Base-by-base conservation (phyloP, 371 early-diverging fungal species). In the Funneliformis caledonium region DNA sequence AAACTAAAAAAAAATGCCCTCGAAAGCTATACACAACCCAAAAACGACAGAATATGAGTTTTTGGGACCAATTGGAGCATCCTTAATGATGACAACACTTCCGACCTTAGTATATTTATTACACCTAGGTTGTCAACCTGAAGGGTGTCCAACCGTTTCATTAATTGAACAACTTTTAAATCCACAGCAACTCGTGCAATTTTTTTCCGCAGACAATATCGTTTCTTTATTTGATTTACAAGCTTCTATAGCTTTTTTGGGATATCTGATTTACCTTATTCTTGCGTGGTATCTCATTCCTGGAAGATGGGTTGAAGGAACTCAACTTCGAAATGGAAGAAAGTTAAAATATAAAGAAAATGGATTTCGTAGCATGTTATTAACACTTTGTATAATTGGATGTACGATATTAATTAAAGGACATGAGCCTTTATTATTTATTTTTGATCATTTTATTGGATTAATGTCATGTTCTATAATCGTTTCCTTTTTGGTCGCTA, bases 21-120 rank as follows among this genome's bases (percentile, higher is more conserved):
- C 72, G 9, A 72, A 72, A 72, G 3, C n/a, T 37, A 11, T 80
- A 50, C 76, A 88, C 19, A 89, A 92, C 77, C 92, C 90, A n/a
- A 85, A 81, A 72, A 90, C 93, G 4, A 85, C 85, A 2, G 85
- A 88, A 64, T 91, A 89, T 78, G 94, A 94, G 88, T 94, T 96
- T 85, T 88, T 94, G 62, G 97, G 97, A 31, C 92, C 92, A 3
- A 84, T 92, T 62, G 95, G 96, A 31, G 89, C 94, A 1, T 75
- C 87, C 3, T 87, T 89, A 2, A 91, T 94, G 85, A 85, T 93
- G 37, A 76, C 86, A 5, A 85, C 82, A 22, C 87, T 95, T 48
- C 91, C 94, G 37, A 22, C 90, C 11, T 84, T 93, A 7, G 89
- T 93, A 26, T 83, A 88, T 60, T 77, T 90, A 6, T 88, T 94